Percentiles rank a stretch among this genome's conserved stretches.
phyloP scores from a whole-genome alignment of 371 early-diverging fungal genomes.

The Apophysomyces trapeziformis region DNA sequence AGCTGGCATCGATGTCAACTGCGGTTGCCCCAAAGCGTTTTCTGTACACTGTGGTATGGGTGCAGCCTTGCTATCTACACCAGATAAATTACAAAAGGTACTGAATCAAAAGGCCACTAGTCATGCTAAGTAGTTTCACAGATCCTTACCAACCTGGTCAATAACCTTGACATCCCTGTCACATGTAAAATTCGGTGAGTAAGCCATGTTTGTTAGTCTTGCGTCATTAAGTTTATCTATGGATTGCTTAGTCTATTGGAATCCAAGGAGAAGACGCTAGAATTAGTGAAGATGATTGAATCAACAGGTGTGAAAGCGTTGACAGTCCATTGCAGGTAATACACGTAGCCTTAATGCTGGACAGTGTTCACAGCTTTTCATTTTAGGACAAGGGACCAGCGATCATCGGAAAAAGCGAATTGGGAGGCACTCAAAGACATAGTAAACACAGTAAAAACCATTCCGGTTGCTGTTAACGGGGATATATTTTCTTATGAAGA shows the following conservation, averaged over 20 bases:
- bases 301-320: slow-evolving; percentile 88
- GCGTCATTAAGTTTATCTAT: too few species aligned
- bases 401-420: slow-evolving; percentile 78
- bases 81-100: slow-evolving; percentile 75
- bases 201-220: too few species aligned
- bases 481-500: slow-evolving; percentile 77
- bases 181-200: slow-evolving; percentile 74
- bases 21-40: slow-evolving; percentile 97
- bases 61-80: slow-evolving; percentile 85
- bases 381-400: slow-evolving; percentile 64
- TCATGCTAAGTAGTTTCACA: slow-evolving; percentile 5
- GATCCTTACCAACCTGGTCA: slow-evolving; percentile 81
- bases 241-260: slow-evolving; percentile 51
- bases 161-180: slow-evolving; percentile 75
- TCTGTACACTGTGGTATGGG: slow-evolving; percentile 95
- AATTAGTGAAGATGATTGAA: slow-evolving; percentile 80
- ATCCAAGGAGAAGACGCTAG: slow-evolving; percentile 76
- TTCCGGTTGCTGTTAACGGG: slow-evolving; percentile 94
- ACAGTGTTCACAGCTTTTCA: neutral
- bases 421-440: slow-evolving; percentile 85
- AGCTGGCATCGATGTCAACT: slow-evolving; percentile 92
- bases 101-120: neutral
- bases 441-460: slow-evolving; percentile 59
- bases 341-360: too few species aligned
- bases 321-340: slow-evolving; percentile 89